Evolutionary conservation across 1,139 yeast species (phyloP).

Genomic region (Nakaseomyces sp.): DNA sequence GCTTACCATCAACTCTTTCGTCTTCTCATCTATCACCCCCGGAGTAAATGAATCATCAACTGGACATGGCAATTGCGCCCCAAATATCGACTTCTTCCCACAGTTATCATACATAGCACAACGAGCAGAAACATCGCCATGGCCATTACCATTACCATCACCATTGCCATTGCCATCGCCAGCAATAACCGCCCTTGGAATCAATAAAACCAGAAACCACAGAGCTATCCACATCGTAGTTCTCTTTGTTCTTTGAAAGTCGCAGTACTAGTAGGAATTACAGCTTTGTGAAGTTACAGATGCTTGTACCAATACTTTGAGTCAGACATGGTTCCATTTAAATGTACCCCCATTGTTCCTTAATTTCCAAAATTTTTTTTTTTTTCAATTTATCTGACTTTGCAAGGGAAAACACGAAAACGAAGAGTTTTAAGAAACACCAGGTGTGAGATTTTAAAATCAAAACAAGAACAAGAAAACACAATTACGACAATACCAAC

Average conservation of each 20-base stretch:
- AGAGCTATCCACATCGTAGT: background rate
- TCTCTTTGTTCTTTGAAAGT: background rate
- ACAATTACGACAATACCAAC: background rate
- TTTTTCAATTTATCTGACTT: too few species aligned
- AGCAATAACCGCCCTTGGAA: background rate
- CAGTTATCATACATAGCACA: constrained; percentile 40
- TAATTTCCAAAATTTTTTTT: too few species aligned
- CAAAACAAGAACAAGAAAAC: background rate
- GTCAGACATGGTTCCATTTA: too few species aligned
- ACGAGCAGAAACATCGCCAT: constrained; percentile 9
- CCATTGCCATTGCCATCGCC: constrained; percentile 6
- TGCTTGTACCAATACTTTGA: too few species aligned
- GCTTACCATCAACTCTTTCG: constrained; percentile 41
- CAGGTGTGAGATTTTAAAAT: too few species aligned
- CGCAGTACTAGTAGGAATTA: too few species aligned
- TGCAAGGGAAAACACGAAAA: too few species aligned
- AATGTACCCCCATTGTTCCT: too few species aligned
- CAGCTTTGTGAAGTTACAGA: too few species aligned
- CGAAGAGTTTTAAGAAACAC: too few species aligned
- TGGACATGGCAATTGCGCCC: constrained; percentile 73
- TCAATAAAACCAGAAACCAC: background rate
- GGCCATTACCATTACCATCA: background rate
- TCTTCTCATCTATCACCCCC: constrained; percentile 37
- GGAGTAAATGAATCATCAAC: constrained; percentile 37
- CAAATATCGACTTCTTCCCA: constrained; percentile 76